Evolutionary conservation across 495 filamentous ascomycete species (phyloP).

Genomic region (Penicillium nucicola): DNA sequence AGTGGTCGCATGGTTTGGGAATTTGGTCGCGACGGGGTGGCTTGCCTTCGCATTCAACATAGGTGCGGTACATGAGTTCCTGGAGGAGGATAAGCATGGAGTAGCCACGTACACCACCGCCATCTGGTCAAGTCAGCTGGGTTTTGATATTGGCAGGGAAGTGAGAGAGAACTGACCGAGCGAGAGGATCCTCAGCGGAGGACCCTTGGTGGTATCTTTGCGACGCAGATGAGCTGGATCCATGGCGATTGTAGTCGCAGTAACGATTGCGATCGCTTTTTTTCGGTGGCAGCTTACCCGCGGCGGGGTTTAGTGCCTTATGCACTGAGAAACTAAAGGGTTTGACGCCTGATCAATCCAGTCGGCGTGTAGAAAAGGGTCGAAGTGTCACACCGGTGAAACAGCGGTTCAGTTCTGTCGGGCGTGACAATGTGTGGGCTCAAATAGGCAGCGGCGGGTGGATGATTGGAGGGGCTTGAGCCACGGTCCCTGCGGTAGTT

Average conservation of each 20-base stretch:
- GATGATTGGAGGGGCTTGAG: slow-evolving; percentile 11
- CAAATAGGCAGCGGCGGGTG: slow-evolving; percentile 24
- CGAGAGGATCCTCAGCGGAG: slow-evolving; percentile 85
- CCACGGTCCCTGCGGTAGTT: slow-evolving; percentile 7
- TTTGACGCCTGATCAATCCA: slow-evolving; percentile 23
- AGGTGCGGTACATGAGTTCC: slow-evolving; percentile 92
- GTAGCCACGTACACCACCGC: slow-evolving; percentile 94
- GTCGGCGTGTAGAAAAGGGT: slow-evolving; percentile 10
- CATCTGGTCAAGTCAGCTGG: slow-evolving; percentile 57
- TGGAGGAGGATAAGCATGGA: slow-evolving; percentile 94
- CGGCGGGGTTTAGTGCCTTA: slow-evolving; percentile 31
- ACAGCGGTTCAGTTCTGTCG: slow-evolving; percentile 10
- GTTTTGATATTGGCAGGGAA: not conserved
- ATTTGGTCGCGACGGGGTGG: slow-evolving; percentile 83
- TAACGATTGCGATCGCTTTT: slow-evolving; percentile 12
- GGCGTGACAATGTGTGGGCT: slow-evolving; percentile 12
- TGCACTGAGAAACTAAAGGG: slow-evolving; percentile 14
- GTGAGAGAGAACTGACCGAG: slow-evolving; percentile 54
- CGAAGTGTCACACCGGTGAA: slow-evolving; percentile 15
- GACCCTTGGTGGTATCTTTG: slow-evolving; percentile 93
- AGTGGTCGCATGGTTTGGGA: slow-evolving; percentile 96
- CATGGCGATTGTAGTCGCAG: slow-evolving; percentile 20
- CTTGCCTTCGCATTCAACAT: slow-evolving; percentile 77
- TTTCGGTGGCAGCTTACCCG: slow-evolving; percentile 26
- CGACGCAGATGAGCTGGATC: slow-evolving; percentile 51